These are phyloP conservation scores for Pezicula radicicola DNA, from an alignment of 2,329 filamentous ascomycete genomes.

Conservation along the genomic window DNA sequence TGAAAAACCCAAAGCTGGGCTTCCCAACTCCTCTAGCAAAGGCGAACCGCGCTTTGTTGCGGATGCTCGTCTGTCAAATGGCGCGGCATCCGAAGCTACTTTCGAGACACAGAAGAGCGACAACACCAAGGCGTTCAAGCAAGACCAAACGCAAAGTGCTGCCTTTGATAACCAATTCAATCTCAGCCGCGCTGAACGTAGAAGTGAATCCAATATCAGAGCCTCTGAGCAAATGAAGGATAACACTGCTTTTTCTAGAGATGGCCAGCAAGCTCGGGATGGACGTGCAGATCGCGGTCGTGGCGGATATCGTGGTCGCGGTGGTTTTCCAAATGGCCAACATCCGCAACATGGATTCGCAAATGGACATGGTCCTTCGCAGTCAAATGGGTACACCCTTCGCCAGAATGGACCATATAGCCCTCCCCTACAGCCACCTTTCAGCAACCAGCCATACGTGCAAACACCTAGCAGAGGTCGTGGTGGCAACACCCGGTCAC, in stretches of 20 bases:
- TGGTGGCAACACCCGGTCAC: constrained; percentile 49
- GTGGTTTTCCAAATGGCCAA: constrained; percentile 30
- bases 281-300: constrained; percentile 37
- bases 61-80: constrained; percentile 28
- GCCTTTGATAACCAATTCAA: constrained; percentile 20
- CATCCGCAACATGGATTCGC: constrained; percentile 31
- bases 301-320: constrained; percentile 43
- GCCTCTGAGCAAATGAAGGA: constrained; percentile 27
- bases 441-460: constrained; percentile 25
- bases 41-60: constrained; percentile 17
- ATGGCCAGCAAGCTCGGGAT: constrained; percentile 26
- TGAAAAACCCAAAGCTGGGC: constrained; percentile 21
- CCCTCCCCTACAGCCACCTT: constrained; percentile 33
- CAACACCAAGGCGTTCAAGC: constrained; percentile 13
- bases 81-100: constrained; percentile 29
- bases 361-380: constrained; percentile 33
- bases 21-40: constrained; percentile 9
- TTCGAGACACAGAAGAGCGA: constrained; percentile 16
- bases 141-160: constrained; percentile 12
- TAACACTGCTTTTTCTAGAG: constrained; percentile 15
- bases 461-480: constrained; percentile 36
- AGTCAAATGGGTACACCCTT: constrained; percentile 21
- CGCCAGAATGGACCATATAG: constrained; percentile 29
- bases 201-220: constrained; percentile 25
- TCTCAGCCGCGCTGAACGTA: constrained; percentile 22